Evolutionary conservation across 768 basidiomycete genomes (phyloP).

Genomic region (Hortiboletus campestris): DNA sequence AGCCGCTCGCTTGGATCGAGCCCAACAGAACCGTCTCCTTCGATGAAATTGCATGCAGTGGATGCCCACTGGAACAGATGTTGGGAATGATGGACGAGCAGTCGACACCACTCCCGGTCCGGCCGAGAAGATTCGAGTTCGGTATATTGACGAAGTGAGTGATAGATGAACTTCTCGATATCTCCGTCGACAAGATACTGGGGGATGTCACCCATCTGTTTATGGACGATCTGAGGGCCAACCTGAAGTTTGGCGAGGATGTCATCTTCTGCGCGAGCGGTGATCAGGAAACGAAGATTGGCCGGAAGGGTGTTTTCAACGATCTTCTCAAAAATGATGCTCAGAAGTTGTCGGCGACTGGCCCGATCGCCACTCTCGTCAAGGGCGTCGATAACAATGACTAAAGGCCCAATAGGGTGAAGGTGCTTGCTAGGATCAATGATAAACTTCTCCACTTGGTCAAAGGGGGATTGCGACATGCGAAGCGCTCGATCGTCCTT

Average conservation of each 20-base stretch:
- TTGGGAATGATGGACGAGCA: slow-evolving; percentile 17
- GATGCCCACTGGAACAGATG: slow-evolving; percentile 24
- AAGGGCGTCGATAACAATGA: slow-evolving; percentile 21
- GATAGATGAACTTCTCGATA: neutral
- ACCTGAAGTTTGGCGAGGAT: neutral
- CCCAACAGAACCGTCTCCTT: neutral
- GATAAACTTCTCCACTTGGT: slow-evolving; percentile 11
- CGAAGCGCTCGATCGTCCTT: neutral
- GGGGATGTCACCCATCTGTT: neutral
- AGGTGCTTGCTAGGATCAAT: neutral
- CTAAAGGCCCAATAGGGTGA: neutral
- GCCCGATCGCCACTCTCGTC: slow-evolving; percentile 17
- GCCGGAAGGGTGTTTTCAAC: slow-evolving; percentile 2
- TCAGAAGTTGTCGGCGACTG: slow-evolving; percentile 15
- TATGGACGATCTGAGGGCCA: neutral
- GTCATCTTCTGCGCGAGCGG: slow-evolving; percentile 16
- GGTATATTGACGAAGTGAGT: neutral
- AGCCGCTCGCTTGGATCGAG: neutral
- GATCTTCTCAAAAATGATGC: neutral
- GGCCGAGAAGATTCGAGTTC: neutral
- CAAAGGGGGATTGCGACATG: neutral
- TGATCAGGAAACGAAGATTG: slow-evolving; percentile 18
- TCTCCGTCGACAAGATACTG: neutral
- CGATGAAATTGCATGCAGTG: slow-evolving; percentile 10
- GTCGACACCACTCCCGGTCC: slow-evolving; percentile 12